Evolutionary conservation across 192 early-diverging fungal species (phyloP).

Genomic region (Mortierella alpina): DNA sequence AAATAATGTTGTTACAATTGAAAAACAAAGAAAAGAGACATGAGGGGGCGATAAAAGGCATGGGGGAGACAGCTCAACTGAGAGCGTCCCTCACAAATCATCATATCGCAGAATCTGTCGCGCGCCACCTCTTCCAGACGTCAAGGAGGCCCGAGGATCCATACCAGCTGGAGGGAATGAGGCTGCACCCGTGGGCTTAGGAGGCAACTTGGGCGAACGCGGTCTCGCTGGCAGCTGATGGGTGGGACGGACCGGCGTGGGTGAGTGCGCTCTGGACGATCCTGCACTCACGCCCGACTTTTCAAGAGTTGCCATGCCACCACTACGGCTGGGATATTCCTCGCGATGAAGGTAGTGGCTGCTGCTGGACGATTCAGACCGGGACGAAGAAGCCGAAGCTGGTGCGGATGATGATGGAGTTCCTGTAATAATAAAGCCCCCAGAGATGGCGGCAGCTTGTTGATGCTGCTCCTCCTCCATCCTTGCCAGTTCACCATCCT

Average conservation of each 20-base stretch:
- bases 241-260: not conserved
- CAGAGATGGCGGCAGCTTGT: constrained; percentile 50
- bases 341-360: no score
- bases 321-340: not conserved
- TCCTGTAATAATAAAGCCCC: constrained; percentile 6
- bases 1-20: not conserved
- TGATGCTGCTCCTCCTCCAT: constrained; percentile 51
- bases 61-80: no score
- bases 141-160: constrained; percentile 24
- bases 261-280: constrained; percentile 1
- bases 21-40: not conserved
- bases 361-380: no score
- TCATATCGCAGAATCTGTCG: constrained; percentile 41
- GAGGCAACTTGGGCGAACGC: constrained; percentile 32
- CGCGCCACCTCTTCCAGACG: constrained; percentile 1
- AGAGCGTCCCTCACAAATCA: constrained; percentile 9
- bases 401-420: not conserved
- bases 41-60: not conserved
- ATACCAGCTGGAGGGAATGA: constrained; percentile 23
- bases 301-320: constrained; percentile 1
- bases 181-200: constrained; percentile 32
- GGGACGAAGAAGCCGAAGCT: not conserved
- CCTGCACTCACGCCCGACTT: not conserved
- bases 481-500: constrained; percentile 53
- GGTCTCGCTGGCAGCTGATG: constrained; percentile 35